These are phyloP conservation scores for Cystobasidium slooffiae DNA, from an alignment of 1,284 basidiomycete species.

Conservation along the genomic window DNA sequence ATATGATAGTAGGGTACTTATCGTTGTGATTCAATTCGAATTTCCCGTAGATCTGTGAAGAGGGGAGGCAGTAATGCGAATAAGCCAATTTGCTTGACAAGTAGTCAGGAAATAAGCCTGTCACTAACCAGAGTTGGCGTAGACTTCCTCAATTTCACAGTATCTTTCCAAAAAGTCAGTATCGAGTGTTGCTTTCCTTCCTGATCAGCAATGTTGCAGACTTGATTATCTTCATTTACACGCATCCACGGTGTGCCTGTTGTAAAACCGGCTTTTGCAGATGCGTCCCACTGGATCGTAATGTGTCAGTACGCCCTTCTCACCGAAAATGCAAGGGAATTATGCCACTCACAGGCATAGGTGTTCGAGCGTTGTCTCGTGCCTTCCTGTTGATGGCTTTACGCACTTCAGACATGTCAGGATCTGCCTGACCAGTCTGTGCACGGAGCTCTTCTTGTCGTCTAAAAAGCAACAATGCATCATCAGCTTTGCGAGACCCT, in stretches of 20 bases:
- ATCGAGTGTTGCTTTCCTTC: slow-evolving; percentile 57
- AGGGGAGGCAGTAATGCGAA: no score
- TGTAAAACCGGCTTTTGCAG: slow-evolving; percentile 67
- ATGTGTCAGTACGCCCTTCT: not conserved
- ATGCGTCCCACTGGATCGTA: slow-evolving; percentile 64
- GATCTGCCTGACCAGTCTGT: slow-evolving; percentile 58
- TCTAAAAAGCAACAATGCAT: slow-evolving; percentile 53
- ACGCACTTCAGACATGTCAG: slow-evolving; percentile 67
- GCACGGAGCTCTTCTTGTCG: slow-evolving; percentile 57
- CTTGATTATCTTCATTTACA: slow-evolving; percentile 69
- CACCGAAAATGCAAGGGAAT: not conserved
- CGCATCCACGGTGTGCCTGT: slow-evolving; percentile 67
- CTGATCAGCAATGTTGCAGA: slow-evolving; percentile 68
- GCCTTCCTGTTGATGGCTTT: slow-evolving; percentile 67
- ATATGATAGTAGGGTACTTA: not conserved
- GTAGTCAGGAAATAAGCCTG: not conserved
- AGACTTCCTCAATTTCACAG: slow-evolving; percentile 22
- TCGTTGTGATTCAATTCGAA: not conserved
- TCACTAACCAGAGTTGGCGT: not conserved
- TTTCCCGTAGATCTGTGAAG: not conserved
- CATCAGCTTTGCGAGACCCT: slow-evolving; percentile 5
- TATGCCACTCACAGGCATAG: slow-evolving; percentile 59
- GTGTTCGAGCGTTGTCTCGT: slow-evolving; percentile 71
- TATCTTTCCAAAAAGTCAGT: slow-evolving; percentile 24
- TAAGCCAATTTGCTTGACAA: not conserved